These are phyloP conservation scores for Cutaneotrichosporon dermatis DNA, from an alignment of 1,284 basidiomycete genomes.

Conservation along the genomic window DNA sequence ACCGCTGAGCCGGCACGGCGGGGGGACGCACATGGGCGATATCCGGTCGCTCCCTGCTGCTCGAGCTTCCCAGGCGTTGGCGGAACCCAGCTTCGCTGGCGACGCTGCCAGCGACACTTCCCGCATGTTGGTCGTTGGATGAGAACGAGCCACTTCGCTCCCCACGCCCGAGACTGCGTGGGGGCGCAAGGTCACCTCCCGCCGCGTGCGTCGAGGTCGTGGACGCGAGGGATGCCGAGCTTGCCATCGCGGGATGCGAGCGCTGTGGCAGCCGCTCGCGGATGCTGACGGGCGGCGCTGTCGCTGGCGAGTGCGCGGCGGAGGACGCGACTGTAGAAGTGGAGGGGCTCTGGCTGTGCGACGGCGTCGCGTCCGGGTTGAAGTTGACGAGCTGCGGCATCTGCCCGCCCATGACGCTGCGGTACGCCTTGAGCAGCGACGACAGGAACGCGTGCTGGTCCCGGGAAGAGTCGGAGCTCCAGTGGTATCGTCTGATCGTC, in stretches of 20 bases:
- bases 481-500: conserved; percentile 71
- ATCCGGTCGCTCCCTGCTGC: neutral
- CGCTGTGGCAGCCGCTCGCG: neutral
- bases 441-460: conserved; percentile 71
- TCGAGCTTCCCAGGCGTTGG: neutral
- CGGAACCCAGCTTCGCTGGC: neutral
- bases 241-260: conserved; percentile 2
- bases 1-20: neutral
- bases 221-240: neutral
- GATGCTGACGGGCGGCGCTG: neutral
- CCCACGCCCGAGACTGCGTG: neutral
- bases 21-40: neutral
- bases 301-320: neutral
- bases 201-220: neutral
- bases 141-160: conserved; percentile 7
- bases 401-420: conserved; percentile 51
- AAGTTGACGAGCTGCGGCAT: conserved; percentile 46
- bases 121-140: neutral
- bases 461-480: conserved; percentile 68
- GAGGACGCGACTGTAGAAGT: neutral
- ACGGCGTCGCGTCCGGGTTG: neutral
- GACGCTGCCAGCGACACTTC: neutral
- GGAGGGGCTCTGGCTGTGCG: neutral
- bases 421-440: conserved; percentile 59
- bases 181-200: conserved; percentile 1